phyloP scores from a whole-genome alignment of 306 rosid species.

The Glycine tomentella region DNA sequence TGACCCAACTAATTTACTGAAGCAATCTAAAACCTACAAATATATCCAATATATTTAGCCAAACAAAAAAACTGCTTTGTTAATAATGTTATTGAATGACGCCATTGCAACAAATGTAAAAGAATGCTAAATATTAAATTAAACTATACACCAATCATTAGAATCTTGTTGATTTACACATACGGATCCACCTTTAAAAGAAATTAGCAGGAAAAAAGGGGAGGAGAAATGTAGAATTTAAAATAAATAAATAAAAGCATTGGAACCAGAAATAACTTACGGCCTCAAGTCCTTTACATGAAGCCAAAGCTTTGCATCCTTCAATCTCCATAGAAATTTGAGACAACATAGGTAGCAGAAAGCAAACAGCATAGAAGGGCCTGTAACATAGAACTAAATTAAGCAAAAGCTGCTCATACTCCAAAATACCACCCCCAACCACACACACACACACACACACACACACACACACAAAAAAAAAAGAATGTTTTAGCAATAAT shows the following conservation, averaged over 20 bases:
- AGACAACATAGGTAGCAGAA: constrained; percentile 89
- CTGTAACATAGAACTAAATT: constrained; percentile 58
- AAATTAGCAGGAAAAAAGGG: neutral
- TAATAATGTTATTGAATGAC: constrained; percentile 10
- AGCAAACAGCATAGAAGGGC: constrained; percentile 81
- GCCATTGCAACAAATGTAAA: neutral
- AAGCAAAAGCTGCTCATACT: constrained; percentile 38
- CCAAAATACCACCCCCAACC: neutral
- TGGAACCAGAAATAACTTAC: constrained; percentile 60
- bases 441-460: no score
- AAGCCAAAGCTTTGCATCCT: constrained; percentile 74
- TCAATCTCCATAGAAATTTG: constrained; percentile 79
- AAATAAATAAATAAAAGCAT: neutral
- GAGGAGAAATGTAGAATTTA: neutral
- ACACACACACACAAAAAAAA: no score
- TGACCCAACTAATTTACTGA: constrained; percentile 64
- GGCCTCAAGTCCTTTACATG: constrained; percentile 73
- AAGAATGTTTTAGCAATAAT: constrained; percentile 23
- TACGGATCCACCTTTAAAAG: constrained; percentile 22
- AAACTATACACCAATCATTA: constrained; percentile 11
- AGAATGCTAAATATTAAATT: constrained; percentile 14
- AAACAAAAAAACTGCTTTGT: neutral
- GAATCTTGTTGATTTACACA: neutral
- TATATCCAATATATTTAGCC: constrained; percentile 41
- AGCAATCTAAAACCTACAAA: constrained; percentile 83